A percentile compares a stretch with the other conserved stretches of the same genome.
Evolutionary conservation across 148 eudicot genomes (phyloP).

Genomic region (Vaccinium macrocarpon): DNA sequence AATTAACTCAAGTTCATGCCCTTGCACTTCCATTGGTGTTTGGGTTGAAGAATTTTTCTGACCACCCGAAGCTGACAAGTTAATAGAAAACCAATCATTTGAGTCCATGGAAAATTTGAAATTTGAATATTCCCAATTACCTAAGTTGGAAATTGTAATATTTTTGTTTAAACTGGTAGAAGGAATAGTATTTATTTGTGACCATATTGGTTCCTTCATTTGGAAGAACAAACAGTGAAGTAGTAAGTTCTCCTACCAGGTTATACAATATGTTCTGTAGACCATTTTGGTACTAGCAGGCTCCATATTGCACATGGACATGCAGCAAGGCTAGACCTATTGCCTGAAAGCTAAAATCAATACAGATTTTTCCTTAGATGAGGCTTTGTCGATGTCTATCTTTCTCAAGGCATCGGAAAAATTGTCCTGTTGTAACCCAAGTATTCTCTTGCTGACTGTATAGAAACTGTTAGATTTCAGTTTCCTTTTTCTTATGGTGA

Average conservation of each 20-base stretch:
- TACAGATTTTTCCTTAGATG: background rate
- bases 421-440: background rate
- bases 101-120: background rate
- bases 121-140: background rate
- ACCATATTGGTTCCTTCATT: background rate
- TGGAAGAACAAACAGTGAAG: background rate
- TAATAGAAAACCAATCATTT: background rate
- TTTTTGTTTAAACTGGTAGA: background rate
- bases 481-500: background rate
- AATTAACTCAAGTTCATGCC: background rate
- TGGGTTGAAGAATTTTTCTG: background rate
- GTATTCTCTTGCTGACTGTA: background rate
- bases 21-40: background rate
- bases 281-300: background rate
- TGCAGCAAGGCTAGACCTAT: background rate
- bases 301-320: background rate
- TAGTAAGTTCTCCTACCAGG: too few relatives aligned
- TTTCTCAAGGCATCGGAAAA: background rate
- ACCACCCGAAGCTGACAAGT: background rate
- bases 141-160: background rate
- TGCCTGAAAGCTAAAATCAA: background rate
- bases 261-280: too few relatives aligned
- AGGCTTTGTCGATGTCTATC: background rate
- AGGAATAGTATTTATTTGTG: background rate
- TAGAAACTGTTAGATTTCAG: background rate